Evolutionary conservation across 2,329 filamentous ascomycete genomes (phyloP), one percentile per base, ranked within the genome.

Genomic region (Claviceps pusilla): DNA sequence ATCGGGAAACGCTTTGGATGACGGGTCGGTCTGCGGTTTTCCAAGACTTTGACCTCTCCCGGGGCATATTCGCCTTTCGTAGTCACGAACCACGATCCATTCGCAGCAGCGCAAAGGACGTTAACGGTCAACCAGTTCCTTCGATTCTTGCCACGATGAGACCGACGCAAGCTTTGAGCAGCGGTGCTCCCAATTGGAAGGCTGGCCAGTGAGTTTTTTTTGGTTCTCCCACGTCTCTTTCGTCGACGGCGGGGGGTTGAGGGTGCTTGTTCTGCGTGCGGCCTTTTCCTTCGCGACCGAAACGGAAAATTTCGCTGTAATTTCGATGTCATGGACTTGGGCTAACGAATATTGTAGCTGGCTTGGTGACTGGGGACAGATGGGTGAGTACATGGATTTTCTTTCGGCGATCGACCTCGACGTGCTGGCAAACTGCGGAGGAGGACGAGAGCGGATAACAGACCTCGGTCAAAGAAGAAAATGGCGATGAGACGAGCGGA

Each of bases 301-400:
- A 11, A 41, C 5, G 28, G 24, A 16, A 37, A 6, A 31, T 47
- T 12, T 46, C 19, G 19, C 42, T 19, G 12, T 2, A 39, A 24
- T 24, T 24, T n/a, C 29, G 39, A 29, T 24, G 10, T 11, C 28
- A 24, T 5, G 12, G 2, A 33, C 33, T 31, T 50, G 3, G 57
- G 57, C 67, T 69, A 59, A 69, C 57, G 47, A 24, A 16, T 6
- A 41, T 24, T 59, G 61, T 63, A 90, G 87, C 68, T 89, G 76
- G 71, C 73, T 90, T 56, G 87, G 87, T 62, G 72, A 72, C 69
- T 91, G 86, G 85, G 87, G 87, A 65, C 73, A 75, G 65, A 73
- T 90, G 60, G 86, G 86, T 89, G 80, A 75, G 82, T 80, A 10
- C 39, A 24, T 2, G 61, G 61, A 47, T 56, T 16, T 16, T 28